Evolutionary conservation across 805 yeast species (phyloP), one percentile per base, ranked within the genome.

Genomic region (Yarrowia osloensis): DNA sequence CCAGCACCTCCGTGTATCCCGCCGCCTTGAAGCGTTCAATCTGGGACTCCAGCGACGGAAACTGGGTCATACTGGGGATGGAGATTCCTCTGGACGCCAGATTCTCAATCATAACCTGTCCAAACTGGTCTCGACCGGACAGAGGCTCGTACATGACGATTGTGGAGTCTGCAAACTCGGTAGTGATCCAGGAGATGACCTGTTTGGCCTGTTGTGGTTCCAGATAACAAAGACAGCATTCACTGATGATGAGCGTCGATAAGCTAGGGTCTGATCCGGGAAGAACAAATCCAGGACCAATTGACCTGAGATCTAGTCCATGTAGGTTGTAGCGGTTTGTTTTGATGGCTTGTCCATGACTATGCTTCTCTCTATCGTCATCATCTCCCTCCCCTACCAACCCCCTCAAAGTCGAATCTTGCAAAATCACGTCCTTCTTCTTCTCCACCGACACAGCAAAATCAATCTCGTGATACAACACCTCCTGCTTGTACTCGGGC

Each of bases 141-240:
- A 89, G 82, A 1, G 96, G 96, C 68, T 89, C 96, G 74, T 90
- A 89, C 5, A 88, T 77, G 4, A 85, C 73, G 22, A 86, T 70
- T 4, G 69, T 70, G 35, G 77, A 73, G 49, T 49, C 24, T 0
- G 57, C 7, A 37, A 83, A 72, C n/a, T 57, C 35, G 0, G 68
- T 54, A 4, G 71, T 72, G 77, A 88, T 82, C 72, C 80, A 82
- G 2, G 73, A 65, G 4, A 89, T 69, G 3, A 88, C 81, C 1
- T 71, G 55, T 35, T 76, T 73, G 26, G 88, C 82, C 24, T 82
- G 83, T 13, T 77, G 77, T 0, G 88, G 85, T 4, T 82, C 79
- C 69, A 89, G 72, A 73, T 89, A 89, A 73, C 96, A 90, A 39
- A 90, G 77, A 39, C 90, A 90, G 76, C 95, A 90, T 74, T 89